Base-by-base conservation (phyloP, 2,329 filamentous ascomycete genomes). In the Ilyonectria mors-panacis region DNA sequence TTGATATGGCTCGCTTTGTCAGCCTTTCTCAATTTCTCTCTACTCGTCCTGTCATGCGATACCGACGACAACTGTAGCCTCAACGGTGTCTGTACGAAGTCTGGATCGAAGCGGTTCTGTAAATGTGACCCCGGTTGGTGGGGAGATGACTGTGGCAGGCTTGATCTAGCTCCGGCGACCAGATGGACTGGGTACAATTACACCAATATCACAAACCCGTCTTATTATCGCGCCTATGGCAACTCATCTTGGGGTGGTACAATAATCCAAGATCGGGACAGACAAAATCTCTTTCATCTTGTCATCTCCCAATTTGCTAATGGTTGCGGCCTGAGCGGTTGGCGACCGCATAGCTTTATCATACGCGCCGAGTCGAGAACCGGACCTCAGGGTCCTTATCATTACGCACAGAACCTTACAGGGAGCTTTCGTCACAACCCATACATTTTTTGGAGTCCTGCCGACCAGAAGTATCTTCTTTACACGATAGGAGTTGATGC, bases 211-310 rank as follows among this genome's bases (percentile, higher is more conserved):
- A n/a, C 39, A 42, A n/a, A 45, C 9, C 44, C 44, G 9, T 23
- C 44, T 21, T 21, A 45, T 21, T 75, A 72, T 1, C 78, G 80
- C 17, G 84, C 82, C 54, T 75, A 70, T 0, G 78, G 81, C 4
- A 86, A 83, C 59, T 84, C 85, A 0, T 86, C 84, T 0, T 86
- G 85, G 85, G 83, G 85, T 15, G 83, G 82, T 0, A 80, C 80
- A 13, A 84, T 86, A 37, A 59, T 86, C 0, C 82, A 82, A 44
- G 85, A 86, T 56, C 81, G 75, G 0, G 17, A 71, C 0, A 77
- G 85, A 15, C 67, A 68, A 1, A 59, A 62, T 0, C 74, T 85
- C 0, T 85, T 85, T 56, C 84, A 86, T 58, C 79, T 87, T 0
- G 76, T 86, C 50, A 78, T 80, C 1, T 81, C 83, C 0, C 83